phyloP scores from a whole-genome alignment of 164 flowering plant genomes.

The Annona squamosa region DNA sequence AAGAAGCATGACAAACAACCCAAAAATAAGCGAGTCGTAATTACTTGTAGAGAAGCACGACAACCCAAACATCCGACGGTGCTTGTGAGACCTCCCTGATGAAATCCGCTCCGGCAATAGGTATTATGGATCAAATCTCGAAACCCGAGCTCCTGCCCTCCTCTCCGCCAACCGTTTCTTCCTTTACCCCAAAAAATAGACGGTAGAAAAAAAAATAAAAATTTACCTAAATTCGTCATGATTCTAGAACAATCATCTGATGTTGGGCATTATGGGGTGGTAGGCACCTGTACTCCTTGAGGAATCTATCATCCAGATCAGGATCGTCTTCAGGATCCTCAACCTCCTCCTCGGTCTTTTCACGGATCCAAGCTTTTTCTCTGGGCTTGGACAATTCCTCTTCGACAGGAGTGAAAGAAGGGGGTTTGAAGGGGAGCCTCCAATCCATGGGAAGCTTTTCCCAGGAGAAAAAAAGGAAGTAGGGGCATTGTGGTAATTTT shows the following conservation, averaged over 20 bases:
- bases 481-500: too few species aligned
- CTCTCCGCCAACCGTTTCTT: slow-evolving; percentile 80
- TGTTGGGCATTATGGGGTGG: too few species aligned
- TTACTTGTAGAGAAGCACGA: slow-evolving; percentile 72
- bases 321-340: slow-evolving; percentile 82
- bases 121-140: slow-evolving; percentile 67
- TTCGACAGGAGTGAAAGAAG: slow-evolving; percentile 56
- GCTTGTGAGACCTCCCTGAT: slow-evolving; percentile 93
- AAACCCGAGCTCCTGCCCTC: slow-evolving; percentile 60
- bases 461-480: too few species aligned
- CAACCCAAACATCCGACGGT: slow-evolving; percentile 88
- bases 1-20: too few species aligned
- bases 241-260: too few species aligned
- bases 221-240: too few species aligned
- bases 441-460: too few species aligned
- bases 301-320: slow-evolving; percentile 84
- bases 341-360: slow-evolving; percentile 72
- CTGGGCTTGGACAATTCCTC: slow-evolving; percentile 53
- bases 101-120: slow-evolving; percentile 89
- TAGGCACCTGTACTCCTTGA: slow-evolving; percentile 76
- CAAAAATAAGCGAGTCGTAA: neutral
- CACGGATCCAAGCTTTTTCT: slow-evolving; percentile 68
- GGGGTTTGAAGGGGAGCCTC: slow-evolving; percentile 61
- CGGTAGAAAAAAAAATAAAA: too few species aligned
- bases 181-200: too few species aligned